These are phyloP conservation scores for Cladosporium sp. DNA, from an alignment of 2,329 filamentous ascomycete genomes.

Conservation along the genomic window DNA sequence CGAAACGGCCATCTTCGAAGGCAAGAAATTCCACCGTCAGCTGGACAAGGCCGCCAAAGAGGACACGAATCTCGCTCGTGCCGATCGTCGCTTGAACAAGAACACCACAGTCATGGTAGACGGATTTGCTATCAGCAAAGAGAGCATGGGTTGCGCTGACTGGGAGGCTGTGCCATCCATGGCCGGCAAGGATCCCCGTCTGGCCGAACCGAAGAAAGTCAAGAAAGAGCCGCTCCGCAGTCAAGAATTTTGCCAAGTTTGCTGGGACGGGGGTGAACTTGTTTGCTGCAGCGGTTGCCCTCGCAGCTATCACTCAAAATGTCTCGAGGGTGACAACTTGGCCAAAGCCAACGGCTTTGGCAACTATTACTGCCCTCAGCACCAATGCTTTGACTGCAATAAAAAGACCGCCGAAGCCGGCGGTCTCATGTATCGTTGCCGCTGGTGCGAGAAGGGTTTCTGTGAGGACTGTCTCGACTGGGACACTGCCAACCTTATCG, in stretches of 20 bases:
- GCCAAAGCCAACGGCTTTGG: conserved; percentile 36
- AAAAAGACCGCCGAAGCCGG: conserved; percentile 48
- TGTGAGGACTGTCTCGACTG: conserved; percentile 58
- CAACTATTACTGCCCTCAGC: conserved; percentile 53
- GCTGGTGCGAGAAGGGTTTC: conserved; percentile 51
- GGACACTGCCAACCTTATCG: conserved; percentile 46
- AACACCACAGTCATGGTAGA: conserved; percentile 54
- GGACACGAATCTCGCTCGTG: conserved; percentile 29
- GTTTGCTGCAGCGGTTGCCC: conserved; percentile 50
- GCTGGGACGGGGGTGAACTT: conserved; percentile 46
- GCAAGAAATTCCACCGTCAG: conserved; percentile 45
- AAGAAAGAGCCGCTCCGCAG: conserved; percentile 46
- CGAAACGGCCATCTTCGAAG: conserved; percentile 54
- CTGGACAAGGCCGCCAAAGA: conserved; percentile 31
- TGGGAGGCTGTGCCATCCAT: conserved; percentile 57
- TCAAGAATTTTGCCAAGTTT: conserved; percentile 51
- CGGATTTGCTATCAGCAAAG: conserved; percentile 53
- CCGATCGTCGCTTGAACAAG: conserved; percentile 51
- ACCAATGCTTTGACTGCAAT: conserved; percentile 50
- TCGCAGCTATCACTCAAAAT: conserved; percentile 49
- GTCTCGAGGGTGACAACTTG: conserved; percentile 40
- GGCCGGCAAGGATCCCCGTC: conserved; percentile 50
- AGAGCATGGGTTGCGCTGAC: conserved; percentile 48
- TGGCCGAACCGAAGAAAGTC: conserved; percentile 46
- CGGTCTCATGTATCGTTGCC: conserved; percentile 49